Conservation (phyloP, 2,329 filamentous ascomycete species). For the Neonectria magnoliae region DNA sequence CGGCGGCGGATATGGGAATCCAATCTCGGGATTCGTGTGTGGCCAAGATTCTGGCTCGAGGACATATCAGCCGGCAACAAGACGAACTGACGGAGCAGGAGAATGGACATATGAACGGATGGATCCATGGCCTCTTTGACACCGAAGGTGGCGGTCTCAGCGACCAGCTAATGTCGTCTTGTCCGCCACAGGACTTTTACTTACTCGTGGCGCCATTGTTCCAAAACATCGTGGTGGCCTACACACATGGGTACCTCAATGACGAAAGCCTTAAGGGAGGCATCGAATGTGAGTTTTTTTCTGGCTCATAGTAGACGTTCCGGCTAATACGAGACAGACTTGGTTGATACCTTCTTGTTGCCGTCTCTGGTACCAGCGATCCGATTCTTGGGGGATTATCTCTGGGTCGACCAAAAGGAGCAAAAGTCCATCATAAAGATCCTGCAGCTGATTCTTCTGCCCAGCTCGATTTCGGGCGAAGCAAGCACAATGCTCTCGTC, state of each 20-base stretch:
- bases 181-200: constrained; percentile 85
- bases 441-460: constrained; percentile 76
- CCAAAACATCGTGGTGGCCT: constrained; percentile 77
- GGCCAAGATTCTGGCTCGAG: constrained; percentile 69
- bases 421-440: constrained; percentile 76
- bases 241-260: constrained; percentile 70
- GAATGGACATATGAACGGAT: constrained; percentile 72
- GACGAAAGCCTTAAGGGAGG: constrained; percentile 79
- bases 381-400: constrained; percentile 74
- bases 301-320: no score
- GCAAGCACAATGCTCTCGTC: constrained; percentile 76
- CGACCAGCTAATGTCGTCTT: constrained; percentile 84
- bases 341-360: constrained; percentile 83
- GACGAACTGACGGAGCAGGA: constrained; percentile 73
- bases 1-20: constrained; percentile 70
- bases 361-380: constrained; percentile 80
- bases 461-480: constrained; percentile 76
- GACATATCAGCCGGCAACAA: constrained; percentile 64
- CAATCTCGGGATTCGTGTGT: constrained; percentile 72
- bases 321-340: constrained; percentile 58
- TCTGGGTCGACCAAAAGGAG: constrained; percentile 73
- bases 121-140: constrained; percentile 82
- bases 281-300: constrained; percentile 71
- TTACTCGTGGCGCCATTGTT: constrained; percentile 80
- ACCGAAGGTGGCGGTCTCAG: constrained; percentile 77